Evolutionary conservation across 306 rosid species (phyloP).

Genomic region (Cercis canadensis): DNA sequence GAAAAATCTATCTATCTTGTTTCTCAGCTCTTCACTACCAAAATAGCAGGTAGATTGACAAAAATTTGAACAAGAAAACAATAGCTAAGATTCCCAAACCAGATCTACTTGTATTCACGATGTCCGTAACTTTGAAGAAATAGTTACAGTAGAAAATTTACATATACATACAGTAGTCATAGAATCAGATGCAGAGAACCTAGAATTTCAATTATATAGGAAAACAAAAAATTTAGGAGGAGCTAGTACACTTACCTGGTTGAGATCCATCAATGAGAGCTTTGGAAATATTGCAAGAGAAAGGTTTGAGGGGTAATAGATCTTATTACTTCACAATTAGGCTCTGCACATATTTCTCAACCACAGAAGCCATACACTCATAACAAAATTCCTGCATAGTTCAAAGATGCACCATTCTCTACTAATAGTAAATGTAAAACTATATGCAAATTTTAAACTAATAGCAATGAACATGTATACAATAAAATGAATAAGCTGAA

Average conservation of each 20-base stretch:
- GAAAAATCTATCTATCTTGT: neutral
- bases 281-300: neutral
- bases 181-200: neutral
- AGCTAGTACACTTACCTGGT: slow-evolving; percentile 35
- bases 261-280: slow-evolving; percentile 39
- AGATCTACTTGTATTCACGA: neutral
- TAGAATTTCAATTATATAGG: neutral
- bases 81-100: neutral
- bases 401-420: no score
- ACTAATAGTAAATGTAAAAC: no score
- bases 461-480: no score
- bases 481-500: no score
- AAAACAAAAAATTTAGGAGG: neutral
- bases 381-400: no score
- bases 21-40: neutral
- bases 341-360: no score
- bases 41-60: neutral
- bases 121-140: neutral
- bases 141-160: neutral
- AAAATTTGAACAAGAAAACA: neutral
- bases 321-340: neutral
- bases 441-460: no score
- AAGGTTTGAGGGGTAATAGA: slow-evolving; percentile 13
- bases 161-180: neutral
- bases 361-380: no score